Evolutionary conservation across 139 green algal genomes (phyloP), one percentile per base, ranked within the genome.

Genomic region (Axilococcus clingmanii): DNA sequence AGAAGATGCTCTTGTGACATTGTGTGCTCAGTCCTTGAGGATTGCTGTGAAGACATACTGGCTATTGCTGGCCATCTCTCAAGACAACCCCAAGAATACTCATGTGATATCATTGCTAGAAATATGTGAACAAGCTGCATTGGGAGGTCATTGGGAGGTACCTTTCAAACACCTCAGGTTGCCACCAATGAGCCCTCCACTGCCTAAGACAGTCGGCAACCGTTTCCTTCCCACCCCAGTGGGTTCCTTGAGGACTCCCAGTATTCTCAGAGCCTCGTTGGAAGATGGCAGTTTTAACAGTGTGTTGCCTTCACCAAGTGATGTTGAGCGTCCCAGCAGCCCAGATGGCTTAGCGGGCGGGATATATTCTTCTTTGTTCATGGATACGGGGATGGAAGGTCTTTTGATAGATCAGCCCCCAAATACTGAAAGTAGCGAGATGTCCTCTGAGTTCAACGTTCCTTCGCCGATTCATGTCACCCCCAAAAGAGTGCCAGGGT

Each of bases 1-100:
- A 31, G 87, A 94, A 55, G 69, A 71, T 7, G 80, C 88, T 3
- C 47, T 96, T 3, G 46, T 85, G 0, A 72, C 88, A 30, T 66
- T 94, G 2, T 95, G 86, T 32, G 54, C 65, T n/a, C 69, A 72
- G 23, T 91, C 78, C 2, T 76, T 97, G 30, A 67, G 72, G 27
- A 65, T 93, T 23, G 86, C 85, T 1, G 69, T 94, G 36, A 94
- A 96, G 80, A 61, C 83, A 9, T 85, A 94, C 46, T 96, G 88
- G 88, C 69, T 96, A 32, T 61, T 96, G 55, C 61, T 87, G 48
- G 85, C 88, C 20, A 79, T 95, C 35, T 69, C 66, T 7, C 88
- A 96, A 52, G 88, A 96, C 68, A 68, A 83, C 32, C 77, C 76
- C 0, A 79, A 76, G 33, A 72, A 75, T 52, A 66, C 71, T 30